Base-by-base conservation (phyloP, 2,329 filamentous ascomycete species). In the Lecanosticta acicola region DNA sequence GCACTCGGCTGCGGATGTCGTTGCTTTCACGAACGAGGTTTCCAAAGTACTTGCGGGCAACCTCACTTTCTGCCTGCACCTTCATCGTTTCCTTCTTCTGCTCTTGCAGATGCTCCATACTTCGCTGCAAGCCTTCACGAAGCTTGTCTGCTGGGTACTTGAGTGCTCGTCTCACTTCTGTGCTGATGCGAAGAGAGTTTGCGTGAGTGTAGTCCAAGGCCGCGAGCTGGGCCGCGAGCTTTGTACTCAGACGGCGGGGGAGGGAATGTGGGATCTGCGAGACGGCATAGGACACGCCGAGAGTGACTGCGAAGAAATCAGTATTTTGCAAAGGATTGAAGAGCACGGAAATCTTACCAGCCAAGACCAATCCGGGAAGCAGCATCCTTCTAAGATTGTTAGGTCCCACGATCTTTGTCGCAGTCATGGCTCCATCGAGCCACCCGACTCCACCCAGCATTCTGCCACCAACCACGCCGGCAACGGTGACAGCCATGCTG, bases 401-500 rank as follows among this genome's bases (percentile, higher is more conserved):
- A 49, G 83, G 83, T 37, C 90, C 85, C 50, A 96, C 68, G 34
- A 97, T 70, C 59, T 84, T 87, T n/a, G 80, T 83, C 5, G 85
- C 87, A 51, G 85, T 86, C 42, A 96, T 68, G 1, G 86, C 84
- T 53, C 91, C 87, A 64, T 97, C 91, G 57, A 96, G 72, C 89
- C 91, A 97, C 41, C 85, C 83, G 57, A 85, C 81, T 51, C 89
- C 85, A 49, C 90, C 88, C 32, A 98, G 72, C 61, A 93, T 76
- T 39, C 88, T 79, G 39, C 85, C 80, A 46, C 91, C 88, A 3
- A 97, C 74, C 1, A 94, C 87, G 46, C 88, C 90, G 8, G 86
- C 86, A 29, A 95, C 79, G 1, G 93, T 98, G 62, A 98, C 76
- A 4, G 91, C 93, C 84, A 98, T 90, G 53, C 93, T 86, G 2